A percentile compares a stretch with the other conserved stretches of the same genome.
Conservation (phyloP, 2,329 filamentous ascomycete genomes). For the Chrysoporthe cubensis region DNA sequence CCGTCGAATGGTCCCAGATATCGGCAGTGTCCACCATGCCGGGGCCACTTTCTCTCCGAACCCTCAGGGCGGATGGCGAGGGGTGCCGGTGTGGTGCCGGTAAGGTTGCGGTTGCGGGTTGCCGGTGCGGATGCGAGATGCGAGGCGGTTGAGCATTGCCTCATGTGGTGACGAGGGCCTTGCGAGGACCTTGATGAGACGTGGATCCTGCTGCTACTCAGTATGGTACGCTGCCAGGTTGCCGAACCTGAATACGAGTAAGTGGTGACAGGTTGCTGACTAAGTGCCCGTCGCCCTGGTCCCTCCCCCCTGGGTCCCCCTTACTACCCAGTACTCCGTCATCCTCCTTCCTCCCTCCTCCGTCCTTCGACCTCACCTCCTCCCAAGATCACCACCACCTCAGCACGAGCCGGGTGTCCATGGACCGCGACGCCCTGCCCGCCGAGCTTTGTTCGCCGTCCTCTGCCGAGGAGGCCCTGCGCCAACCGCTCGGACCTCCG, state of each 20-base stretch:
- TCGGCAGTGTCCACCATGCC: background rate
- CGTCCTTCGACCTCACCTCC: background rate
- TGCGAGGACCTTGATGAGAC: too few species aligned
- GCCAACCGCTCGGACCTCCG: background rate
- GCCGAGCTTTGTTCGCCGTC: background rate
- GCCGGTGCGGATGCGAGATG: background rate
- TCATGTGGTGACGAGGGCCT: too few species aligned
- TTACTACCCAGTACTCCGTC: too few species aligned
- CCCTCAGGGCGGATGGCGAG: too few species aligned
- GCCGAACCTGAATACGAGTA: too few species aligned
- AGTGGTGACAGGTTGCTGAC: background rate
- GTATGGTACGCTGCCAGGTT: too few species aligned
- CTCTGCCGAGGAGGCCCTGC: background rate
- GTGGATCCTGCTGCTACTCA: too few species aligned
- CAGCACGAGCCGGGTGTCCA: background rate
- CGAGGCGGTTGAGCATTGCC: too few species aligned
- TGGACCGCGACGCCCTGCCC: background rate
- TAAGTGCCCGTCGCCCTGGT: background rate
- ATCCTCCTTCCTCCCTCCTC: background rate
- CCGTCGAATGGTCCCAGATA: background rate
- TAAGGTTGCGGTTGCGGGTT: background rate
- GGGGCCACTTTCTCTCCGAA: constrained; percentile 8
- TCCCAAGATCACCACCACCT: background rate
- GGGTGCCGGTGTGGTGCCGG: too few species aligned
- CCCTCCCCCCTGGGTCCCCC: background rate